phyloP scores from a whole-genome alignment of 305 asterid species.

The Nicotiana rustica region DNA sequence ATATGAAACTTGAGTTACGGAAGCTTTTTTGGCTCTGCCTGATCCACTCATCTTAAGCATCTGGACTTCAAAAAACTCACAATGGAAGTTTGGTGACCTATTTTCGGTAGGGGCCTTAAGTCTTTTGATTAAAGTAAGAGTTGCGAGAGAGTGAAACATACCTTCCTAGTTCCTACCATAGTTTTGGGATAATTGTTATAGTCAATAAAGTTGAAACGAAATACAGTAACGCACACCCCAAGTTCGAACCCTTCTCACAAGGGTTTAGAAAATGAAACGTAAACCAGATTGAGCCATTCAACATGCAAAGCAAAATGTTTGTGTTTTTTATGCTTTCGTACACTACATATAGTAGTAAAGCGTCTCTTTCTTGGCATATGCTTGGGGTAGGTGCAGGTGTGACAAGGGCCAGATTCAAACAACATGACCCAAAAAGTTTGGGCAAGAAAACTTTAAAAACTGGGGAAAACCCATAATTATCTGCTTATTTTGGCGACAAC shows the following conservation, averaged over 20 bases:
- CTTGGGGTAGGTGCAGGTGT: neutral
- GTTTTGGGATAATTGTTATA: neutral
- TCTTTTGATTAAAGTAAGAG: neutral
- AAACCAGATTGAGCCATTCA: neutral
- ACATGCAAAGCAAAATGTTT: neutral
- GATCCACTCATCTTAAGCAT: neutral
- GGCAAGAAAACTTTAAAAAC: neutral
- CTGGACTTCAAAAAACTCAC: neutral
- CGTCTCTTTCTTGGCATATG: neutral
- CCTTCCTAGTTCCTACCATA: neutral
- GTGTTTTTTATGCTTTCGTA: neutral
- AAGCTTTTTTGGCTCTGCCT: neutral
- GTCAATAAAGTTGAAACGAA: neutral
- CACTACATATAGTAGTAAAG: neutral
- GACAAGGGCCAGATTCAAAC: neutral
- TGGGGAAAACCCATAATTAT: neutral
- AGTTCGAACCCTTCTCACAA: neutral
- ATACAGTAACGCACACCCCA: neutral
- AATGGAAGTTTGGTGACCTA: neutral
- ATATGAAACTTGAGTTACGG: neutral
- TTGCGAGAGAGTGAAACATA: neutral
- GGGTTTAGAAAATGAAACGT: neutral
- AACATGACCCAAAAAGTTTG: neutral
- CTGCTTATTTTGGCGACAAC: slow-evolving; percentile 23
- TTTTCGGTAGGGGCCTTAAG: neutral